Base-by-base conservation (phyloP, 148 eudicot genomes). In the Oxyria digyna region DNA sequence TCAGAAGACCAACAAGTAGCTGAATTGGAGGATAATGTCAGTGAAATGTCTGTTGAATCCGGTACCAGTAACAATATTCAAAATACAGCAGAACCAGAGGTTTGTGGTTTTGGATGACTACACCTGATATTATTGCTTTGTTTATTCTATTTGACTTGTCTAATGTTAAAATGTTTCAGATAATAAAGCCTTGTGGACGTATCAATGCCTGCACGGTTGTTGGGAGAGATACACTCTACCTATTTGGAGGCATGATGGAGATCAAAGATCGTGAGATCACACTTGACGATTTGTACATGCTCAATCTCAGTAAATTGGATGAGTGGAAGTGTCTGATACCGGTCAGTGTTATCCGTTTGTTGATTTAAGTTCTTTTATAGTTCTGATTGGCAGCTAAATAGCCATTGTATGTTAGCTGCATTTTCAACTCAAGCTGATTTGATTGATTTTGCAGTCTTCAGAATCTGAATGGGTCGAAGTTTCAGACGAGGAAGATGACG, bases 181-280 rank as follows among this genome's bases (percentile, higher is more conserved):
- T 88, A 69, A 89, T 90, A 71, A 94, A 90, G 77, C 98, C 98
- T 66, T 90, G 97, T 74, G 98, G 98, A 68, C 96, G 98, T 29
- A 90, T 94, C 77, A 94, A 90, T 84, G 80, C 92, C 35, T 85
- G 87, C 67, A 72, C 87, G 85, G 89, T 80, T 73, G 93, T 94
- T 75, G 98, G 92, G 74, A 86, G 84, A 80, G 98, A 94, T 88
- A 90, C 89, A 52, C 74, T 94, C 50, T 94, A 88, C 74, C 77
- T 94, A 27, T 94, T 85, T 69, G 98, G 98, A 35, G 98, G 98
- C 75, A 94, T 94, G 98, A 86, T 94, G 98, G 98, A 94, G 83
- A 76, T 86, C 72, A 94, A 82, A 84, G 98, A 94, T 79, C 90
- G 77, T 74, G 98, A 94, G 78, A 86, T 94, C 68, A 88, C 97